Base-by-base conservation (phyloP, 495 filamentous ascomycete genomes). In the Chaetomidium leptoderma region DNA sequence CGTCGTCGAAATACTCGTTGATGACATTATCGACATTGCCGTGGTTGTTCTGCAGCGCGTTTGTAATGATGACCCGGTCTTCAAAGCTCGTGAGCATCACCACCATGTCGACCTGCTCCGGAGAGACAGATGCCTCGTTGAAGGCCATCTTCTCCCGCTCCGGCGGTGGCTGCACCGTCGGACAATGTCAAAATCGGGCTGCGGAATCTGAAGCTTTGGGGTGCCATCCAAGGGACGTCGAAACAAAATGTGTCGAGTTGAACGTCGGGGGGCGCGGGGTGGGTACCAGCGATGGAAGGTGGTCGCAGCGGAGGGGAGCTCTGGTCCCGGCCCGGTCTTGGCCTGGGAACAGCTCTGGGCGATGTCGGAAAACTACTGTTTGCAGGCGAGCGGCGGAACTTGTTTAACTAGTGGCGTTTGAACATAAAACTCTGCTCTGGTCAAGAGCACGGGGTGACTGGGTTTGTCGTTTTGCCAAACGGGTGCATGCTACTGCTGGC, bases 1-100 rank as follows among this genome's bases (percentile, higher is more conserved):
- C 47, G 32, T 74, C 55, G 48, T 81, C 76, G 35, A 74, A 74
- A 54, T 71, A 78, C 51, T 79, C 75, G 46, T 71, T 71, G 7
- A 74, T 59, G 7, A 80, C 78, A 40, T 60, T 63, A 6, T 74
- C 68, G 21, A 76, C 53, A 50, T 79, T 67, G 37, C 75, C 74
- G 30, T 72, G 69, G 42, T 80, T 79, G 8, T 57, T 63, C 73
- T 70, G 55, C 56, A 68, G 58, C 21, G 53, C 67, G 16, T 16
- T 24, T 3, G 19, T 26, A 2, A 70, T 57, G 29, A 57, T 37
- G 14, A 23, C 17, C 7, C 30, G 36, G 40, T 68, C 54, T 10
- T 4, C 13, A 13, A 52, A 42, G 10, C 46, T 49, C 8, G 65
- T 69, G 39, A 67, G 24, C 2, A 23, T 30, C 23, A 54, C 51